Percentiles rank a stretch among this genome's conserved stretches.
phyloP scores from a whole-genome alignment of 805 yeast genomes.

The Pichia insulana region DNA sequence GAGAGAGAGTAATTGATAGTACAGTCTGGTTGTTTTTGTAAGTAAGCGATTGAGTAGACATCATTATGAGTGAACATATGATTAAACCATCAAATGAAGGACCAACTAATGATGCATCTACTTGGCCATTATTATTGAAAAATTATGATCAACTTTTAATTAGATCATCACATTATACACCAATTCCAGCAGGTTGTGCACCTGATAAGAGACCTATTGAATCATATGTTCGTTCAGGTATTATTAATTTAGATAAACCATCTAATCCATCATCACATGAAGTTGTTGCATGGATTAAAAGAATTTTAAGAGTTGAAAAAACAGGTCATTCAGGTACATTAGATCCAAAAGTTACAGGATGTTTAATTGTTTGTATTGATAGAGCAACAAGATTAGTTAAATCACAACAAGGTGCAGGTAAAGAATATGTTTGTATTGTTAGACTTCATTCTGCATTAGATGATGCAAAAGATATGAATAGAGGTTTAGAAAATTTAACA shows the following conservation, averaged over 20 bases:
- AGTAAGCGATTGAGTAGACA: background rate
- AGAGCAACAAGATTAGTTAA: slow-evolving; percentile 97
- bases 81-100: slow-evolving; percentile 82
- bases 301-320: slow-evolving; percentile 90
- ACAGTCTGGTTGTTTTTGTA: too few species aligned
- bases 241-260: slow-evolving; percentile 95
- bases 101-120: slow-evolving; percentile 78
- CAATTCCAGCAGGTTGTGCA: slow-evolving; percentile 91
- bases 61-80: slow-evolving; percentile 38
- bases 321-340: slow-evolving; percentile 99
- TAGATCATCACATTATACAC: slow-evolving; percentile 95
- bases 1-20: too few species aligned
- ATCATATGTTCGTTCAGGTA: slow-evolving; percentile 87
- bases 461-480: slow-evolving; percentile 79
- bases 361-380: slow-evolving; percentile 96
- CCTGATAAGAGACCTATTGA: slow-evolving; percentile 92
- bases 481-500: slow-evolving; percentile 85
- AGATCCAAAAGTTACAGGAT: slow-evolving; percentile 96
- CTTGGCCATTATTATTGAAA: slow-evolving; percentile 92
- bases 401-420: slow-evolving; percentile 99
- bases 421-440: slow-evolving; percentile 96
- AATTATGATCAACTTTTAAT: slow-evolving; percentile 90
- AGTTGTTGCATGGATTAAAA: slow-evolving; percentile 98
- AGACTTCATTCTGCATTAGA: slow-evolving; percentile 89
- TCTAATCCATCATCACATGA: slow-evolving; percentile 98